Conservation (phyloP, 2,329 filamentous ascomycete species). For the Cordyceps cicadae region DNA sequence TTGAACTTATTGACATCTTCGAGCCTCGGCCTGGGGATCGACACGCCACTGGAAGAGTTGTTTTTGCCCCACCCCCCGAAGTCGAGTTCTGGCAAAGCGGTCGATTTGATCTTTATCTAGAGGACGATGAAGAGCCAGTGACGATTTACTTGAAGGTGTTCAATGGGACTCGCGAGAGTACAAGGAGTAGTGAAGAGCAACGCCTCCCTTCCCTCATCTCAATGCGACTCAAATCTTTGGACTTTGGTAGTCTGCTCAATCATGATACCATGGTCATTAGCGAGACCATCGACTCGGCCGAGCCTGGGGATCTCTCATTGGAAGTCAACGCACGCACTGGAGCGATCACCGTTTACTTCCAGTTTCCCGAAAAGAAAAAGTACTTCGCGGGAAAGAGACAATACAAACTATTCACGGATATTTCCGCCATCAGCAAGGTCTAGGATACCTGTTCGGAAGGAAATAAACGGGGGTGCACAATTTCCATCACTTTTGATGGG, state of each 20-base stretch:
- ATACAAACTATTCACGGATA: conserved; percentile 37
- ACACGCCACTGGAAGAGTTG: conserved; percentile 32
- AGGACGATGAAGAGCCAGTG: not conserved
- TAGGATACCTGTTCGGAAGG: conserved; percentile 23
- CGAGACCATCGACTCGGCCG: conserved; percentile 29
- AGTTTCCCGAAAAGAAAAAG: conserved; percentile 15
- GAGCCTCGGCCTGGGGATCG: conserved; percentile 24
- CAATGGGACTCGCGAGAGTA: not conserved
- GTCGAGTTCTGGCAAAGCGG: conserved; percentile 39
- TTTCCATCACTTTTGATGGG: conserved; percentile 37
- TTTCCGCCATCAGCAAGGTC: conserved; percentile 38
- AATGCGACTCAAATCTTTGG: conserved; percentile 38
- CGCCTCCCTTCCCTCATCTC: conserved; percentile 28
- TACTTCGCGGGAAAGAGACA: conserved; percentile 14
- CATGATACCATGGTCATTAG: conserved; percentile 52
- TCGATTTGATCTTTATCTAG: not conserved
- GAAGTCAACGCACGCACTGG: conserved; percentile 21
- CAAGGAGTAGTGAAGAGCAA: not conserved
- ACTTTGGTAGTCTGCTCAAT: conserved; percentile 53
- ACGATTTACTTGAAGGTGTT: not conserved
- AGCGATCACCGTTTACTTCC: conserved; percentile 25
- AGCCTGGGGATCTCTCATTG: conserved; percentile 18
- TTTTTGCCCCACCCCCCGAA: conserved; percentile 50
- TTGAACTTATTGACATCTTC: conserved; percentile 50
- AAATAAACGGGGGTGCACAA: conserved; percentile 21